Evolutionary conservation across 768 basidiomycete genomes (phyloP), one percentile per base, ranked within the genome.

Genomic region (Leccinum obscurum): DNA sequence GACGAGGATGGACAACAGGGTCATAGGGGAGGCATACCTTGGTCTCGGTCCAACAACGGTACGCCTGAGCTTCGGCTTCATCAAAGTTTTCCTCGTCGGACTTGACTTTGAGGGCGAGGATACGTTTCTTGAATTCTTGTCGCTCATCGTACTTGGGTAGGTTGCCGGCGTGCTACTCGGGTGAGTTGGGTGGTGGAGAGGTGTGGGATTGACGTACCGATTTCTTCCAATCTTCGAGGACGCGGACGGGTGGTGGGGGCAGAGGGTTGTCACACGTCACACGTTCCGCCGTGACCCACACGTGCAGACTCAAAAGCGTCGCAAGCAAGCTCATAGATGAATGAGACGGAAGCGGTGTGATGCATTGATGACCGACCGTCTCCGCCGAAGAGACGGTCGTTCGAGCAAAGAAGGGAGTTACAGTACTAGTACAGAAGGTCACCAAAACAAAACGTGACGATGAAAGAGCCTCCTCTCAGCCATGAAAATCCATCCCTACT

Each of bases 51-150:
- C 87, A 95, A 57, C 84, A 84, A 28, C 91, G 86, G 72, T 92
- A 95, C 0, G 90, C 92, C 70, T 97, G 92, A 7, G 89, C 81
- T 68, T 90, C 84, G 2, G 95, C 96, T 74, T 98, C 96, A 61
- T 97, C 96, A 70, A 95, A 95, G 76, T 98, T 99, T 79, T 99
- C 97, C 70, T 98, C 94, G 70, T 99, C 97, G 0, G 76, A 66
- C 67, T 93, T 93, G 59, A 82, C 70, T 67, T 87, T 86, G 80
- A 88, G 83, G 1, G 77, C 76, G n/a, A 78, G 74, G 49, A 98
- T 76, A 3, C 56, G 57, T 35, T 82, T 76, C 69, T 95, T 94
- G 81, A 98, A 96, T 30, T 82, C 85, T 62, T 88, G 81, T 67
- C 89, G 86, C 66, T 97, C 92, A 1, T 78, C 80, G 35, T 70